phyloP scores from a whole-genome alignment of 1,284 basidiomycete species.

The Cutaneotrichosporon daszewskae region DNA sequence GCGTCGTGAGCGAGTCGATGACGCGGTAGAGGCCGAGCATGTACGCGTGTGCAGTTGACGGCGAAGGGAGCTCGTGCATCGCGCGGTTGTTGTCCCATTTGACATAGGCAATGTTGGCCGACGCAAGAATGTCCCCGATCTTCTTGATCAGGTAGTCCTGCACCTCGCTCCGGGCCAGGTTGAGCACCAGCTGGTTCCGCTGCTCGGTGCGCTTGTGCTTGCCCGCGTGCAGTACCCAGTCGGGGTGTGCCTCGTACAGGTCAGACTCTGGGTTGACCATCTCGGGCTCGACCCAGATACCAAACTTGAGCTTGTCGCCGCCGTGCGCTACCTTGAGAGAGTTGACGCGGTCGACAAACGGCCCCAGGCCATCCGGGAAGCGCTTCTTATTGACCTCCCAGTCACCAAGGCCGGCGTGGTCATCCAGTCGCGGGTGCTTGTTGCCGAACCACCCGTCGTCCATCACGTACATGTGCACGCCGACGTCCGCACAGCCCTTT shows the following conservation, averaged over 20 bases:
- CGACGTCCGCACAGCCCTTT: slow-evolving; percentile 18
- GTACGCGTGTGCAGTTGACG: slow-evolving; percentile 24
- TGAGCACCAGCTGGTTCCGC: slow-evolving; percentile 33
- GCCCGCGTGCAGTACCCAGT: slow-evolving; percentile 29
- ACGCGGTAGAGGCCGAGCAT: slow-evolving; percentile 36
- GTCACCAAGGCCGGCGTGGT: slow-evolving; percentile 30
- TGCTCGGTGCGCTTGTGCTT: slow-evolving; percentile 19
- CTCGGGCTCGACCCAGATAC: slow-evolving; percentile 40
- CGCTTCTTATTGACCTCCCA: slow-evolving; percentile 28
- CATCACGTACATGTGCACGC: slow-evolving; percentile 34
- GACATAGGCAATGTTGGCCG: slow-evolving; percentile 28
- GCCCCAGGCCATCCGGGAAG: slow-evolving; percentile 25
- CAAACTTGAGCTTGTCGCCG: slow-evolving; percentile 19
- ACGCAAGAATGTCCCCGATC: slow-evolving; percentile 18
- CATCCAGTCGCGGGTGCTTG: slow-evolving; percentile 25
- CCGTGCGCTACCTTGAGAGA: neutral
- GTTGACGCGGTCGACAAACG: slow-evolving; percentile 16
- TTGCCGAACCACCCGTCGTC: slow-evolving; percentile 41
- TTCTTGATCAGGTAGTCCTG: slow-evolving; percentile 32
- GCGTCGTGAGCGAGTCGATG: slow-evolving; percentile 20
- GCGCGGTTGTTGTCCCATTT: slow-evolving; percentile 40
- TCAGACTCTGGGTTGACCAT: slow-evolving; percentile 34
- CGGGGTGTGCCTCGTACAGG: slow-evolving; percentile 31
- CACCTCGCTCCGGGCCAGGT: slow-evolving; percentile 22
- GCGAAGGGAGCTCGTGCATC: slow-evolving; percentile 32